Percentiles rank a stretch among this genome's conserved stretches.
Evolutionary conservation across 768 basidiomycete genomes (phyloP).

Genomic region (Punctularia strigosozonata): DNA sequence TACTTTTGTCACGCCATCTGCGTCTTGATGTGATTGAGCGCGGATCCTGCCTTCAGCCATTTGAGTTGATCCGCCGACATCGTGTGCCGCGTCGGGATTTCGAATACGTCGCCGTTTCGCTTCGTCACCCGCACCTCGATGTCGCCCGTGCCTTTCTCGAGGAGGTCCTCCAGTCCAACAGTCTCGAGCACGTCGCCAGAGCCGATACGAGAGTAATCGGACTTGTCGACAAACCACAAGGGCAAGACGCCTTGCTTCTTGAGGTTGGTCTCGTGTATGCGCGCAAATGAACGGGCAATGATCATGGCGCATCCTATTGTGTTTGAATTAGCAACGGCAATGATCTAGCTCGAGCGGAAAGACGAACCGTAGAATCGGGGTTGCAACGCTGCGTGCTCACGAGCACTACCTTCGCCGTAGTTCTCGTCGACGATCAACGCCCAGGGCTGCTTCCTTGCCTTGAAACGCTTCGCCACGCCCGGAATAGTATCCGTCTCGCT

Average conservation of each 20-base stretch:
- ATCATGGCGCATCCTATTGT: slow-evolving; percentile 73
- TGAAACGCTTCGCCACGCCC: slow-evolving; percentile 80
- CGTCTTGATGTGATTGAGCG: slow-evolving; percentile 80
- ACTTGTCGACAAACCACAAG: slow-evolving; percentile 83
- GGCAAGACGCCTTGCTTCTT: slow-evolving; percentile 99
- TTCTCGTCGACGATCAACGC: slow-evolving; percentile 92
- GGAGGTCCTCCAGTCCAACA: slow-evolving; percentile 60
- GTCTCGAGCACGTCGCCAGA: slow-evolving; percentile 80
- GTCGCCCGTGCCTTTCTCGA: slow-evolving; percentile 31
- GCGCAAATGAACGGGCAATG: slow-evolving; percentile 87
- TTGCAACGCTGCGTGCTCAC: slow-evolving; percentile 96
- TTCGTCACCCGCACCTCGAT: slow-evolving; percentile 53
- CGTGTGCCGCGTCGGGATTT: slow-evolving; percentile 73
- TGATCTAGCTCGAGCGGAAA: neutral
- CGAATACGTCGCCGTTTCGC: slow-evolving; percentile 45
- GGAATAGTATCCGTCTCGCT: slow-evolving; percentile 73
- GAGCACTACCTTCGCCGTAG: slow-evolving; percentile 95
- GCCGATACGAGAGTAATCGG: slow-evolving; percentile 75
- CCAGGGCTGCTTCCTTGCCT: slow-evolving; percentile 78
- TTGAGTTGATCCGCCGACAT: slow-evolving; percentile 84
- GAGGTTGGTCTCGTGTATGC: slow-evolving; percentile 96
- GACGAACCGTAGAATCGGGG: slow-evolving; percentile 80
- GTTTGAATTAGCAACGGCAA: neutral
- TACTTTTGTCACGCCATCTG: no score
- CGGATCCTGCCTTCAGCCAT: slow-evolving; percentile 84